Percentiles rank a stretch among this genome's conserved stretches.
Conservation (phyloP, 2,329 filamentous ascomycete genomes). For the Sporothrix dimorphospora region DNA sequence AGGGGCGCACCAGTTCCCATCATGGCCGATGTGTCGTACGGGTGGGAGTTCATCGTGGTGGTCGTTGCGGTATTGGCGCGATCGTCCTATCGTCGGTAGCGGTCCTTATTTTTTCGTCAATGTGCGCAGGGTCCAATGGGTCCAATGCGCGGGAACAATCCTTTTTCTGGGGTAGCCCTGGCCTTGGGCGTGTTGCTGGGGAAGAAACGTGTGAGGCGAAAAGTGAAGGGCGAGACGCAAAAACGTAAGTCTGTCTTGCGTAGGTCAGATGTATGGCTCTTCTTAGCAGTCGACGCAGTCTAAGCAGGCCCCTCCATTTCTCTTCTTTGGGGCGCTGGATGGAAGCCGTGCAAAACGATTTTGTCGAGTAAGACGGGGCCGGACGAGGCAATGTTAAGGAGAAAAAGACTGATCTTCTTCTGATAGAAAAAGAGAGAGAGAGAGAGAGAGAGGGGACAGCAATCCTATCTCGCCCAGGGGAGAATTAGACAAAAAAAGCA, state of each 20-base stretch:
- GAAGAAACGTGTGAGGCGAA: constrained; percentile 9
- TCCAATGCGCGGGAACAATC: not conserved
- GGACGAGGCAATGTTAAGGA: not conserved
- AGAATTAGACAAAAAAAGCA: not conserved
- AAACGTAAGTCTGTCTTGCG: not conserved
- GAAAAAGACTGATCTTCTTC: not conserved
- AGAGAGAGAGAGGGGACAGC: not conserved
- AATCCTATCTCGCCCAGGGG: not conserved
- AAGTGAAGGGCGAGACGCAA: not conserved
- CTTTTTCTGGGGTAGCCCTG: not conserved
- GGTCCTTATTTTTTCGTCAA: constrained; percentile 6
- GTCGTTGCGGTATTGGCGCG: not conserved
- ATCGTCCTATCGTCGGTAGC: not conserved
- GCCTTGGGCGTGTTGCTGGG: not conserved
- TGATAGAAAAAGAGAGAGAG: not conserved
- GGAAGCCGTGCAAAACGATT: not conserved
- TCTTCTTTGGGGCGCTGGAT: not conserved
- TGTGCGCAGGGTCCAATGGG: not conserved
- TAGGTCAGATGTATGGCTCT: not conserved
- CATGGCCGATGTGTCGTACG: constrained; percentile 14
- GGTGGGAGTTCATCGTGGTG: constrained; percentile 14
- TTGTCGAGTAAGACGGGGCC: not conserved
- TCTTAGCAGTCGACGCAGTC: not conserved
- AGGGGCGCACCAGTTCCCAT: constrained; percentile 8
- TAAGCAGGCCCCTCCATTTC: constrained; percentile 7